Conservation (phyloP, 805 yeast genomes). For the Lipomyces starkeyi region DNA sequence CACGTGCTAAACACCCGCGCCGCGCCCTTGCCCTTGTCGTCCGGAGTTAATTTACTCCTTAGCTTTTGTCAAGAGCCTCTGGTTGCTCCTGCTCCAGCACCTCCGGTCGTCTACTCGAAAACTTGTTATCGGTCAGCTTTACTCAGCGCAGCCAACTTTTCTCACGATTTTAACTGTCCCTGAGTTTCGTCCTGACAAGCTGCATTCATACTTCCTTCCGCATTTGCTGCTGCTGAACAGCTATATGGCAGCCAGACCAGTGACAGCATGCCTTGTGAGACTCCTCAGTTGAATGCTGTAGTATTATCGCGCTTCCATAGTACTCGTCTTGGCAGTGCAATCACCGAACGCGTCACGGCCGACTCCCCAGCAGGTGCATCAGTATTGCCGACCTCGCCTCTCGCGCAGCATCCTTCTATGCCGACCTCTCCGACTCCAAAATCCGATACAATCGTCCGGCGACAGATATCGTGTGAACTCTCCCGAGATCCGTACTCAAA, state of each 20-base stretch:
- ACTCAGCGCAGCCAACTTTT: neutral
- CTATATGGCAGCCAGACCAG: neutral
- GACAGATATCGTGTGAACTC: neutral
- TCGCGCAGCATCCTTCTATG: neutral
- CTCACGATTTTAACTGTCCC: no score
- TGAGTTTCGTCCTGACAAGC: neutral
- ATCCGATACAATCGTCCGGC: neutral
- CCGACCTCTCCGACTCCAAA: neutral
- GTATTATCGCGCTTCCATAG: neutral
- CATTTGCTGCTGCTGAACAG: neutral
- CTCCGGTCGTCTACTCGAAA: no score
- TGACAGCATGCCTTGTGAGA: neutral
- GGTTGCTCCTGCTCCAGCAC: no score
- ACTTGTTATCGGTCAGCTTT: no score
- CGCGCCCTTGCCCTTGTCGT: neutral
- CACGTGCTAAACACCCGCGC: neutral
- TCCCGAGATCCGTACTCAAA: constrained; percentile 1
- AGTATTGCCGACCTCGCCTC: neutral
- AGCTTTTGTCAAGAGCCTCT: neutral
- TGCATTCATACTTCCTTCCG: neutral
- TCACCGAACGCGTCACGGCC: neutral
- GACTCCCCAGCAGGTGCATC: neutral
- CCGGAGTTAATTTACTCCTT: neutral
- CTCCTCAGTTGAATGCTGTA: neutral
- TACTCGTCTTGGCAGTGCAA: neutral